Evolutionary conservation across 1,284 basidiomycete genomes (phyloP).

Genomic region (Entoloma clypeatum): DNA sequence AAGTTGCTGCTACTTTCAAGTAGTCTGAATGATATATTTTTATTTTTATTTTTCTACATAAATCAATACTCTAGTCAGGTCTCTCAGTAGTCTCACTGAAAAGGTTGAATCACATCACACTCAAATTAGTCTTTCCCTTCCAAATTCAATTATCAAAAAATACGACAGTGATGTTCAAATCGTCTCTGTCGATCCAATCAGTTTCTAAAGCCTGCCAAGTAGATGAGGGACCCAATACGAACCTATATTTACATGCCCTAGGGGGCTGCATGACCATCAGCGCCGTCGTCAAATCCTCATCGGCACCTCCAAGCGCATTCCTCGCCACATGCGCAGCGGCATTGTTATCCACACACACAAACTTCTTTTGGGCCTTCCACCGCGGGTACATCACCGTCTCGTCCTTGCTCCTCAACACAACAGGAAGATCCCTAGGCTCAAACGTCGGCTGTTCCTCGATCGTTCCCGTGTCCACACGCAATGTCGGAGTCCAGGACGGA

Average conservation of each 20-base stretch:
- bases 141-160: constrained; percentile 17
- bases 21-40: no score
- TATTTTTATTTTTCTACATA: no score
- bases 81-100: no score
- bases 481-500: no score
- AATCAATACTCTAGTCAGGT: no score
- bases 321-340: constrained; percentile 52
- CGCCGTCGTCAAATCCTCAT: constrained; percentile 44
- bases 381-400: constrained; percentile 32
- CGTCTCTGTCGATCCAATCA: constrained; percentile 13
- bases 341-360: constrained; percentile 44
- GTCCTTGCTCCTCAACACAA: constrained; percentile 20
- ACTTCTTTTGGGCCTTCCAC: constrained; percentile 41
- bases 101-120: no score
- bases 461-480: no score
- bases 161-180: constrained; percentile 17
- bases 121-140: no score
- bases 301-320: constrained; percentile 59
- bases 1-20: constrained; percentile 10
- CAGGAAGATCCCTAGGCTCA: constrained; percentile 14
- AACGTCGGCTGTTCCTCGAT: no score
- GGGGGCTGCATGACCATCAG: constrained; percentile 29
- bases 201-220: no score
- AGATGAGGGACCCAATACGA: no score
- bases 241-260: constrained; percentile 11